phyloP scores from a whole-genome alignment of 768 basidiomycete species.

The Boletus edulis region DNA sequence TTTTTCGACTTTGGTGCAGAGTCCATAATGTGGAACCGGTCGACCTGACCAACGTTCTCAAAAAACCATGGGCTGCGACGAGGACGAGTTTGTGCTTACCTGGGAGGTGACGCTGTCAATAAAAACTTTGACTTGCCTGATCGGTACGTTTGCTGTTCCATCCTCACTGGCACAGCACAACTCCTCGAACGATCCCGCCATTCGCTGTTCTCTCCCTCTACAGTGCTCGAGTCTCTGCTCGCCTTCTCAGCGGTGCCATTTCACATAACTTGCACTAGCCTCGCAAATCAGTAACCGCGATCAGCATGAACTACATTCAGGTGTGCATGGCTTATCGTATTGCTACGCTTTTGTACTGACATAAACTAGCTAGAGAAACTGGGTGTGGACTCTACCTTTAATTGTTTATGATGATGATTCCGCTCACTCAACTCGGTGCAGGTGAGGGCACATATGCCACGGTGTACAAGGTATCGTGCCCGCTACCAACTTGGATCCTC shows the following conservation, averaged over 20 bases:
- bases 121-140: conserved; percentile 15
- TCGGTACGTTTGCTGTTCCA: conserved; percentile 7
- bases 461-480: conserved; percentile 80
- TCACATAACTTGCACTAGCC: conserved; percentile 1
- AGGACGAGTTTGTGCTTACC: not conserved
- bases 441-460: conserved; percentile 95
- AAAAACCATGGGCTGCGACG: not conserved
- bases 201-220: not conserved
- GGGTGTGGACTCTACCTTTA: conserved; percentile 37
- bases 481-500: not conserved
- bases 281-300: not conserved
- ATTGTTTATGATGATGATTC: not conserved
- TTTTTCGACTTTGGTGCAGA: conserved; percentile 51
- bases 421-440: conserved; percentile 26
- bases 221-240: not conserved
- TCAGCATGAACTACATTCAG: conserved; percentile 57
- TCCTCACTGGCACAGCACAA: not conserved
- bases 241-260: conserved; percentile 3
- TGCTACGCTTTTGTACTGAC: conserved; percentile 4
- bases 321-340: conserved; percentile 28
- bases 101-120: not conserved
- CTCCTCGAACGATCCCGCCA: not conserved
- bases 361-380: conserved; percentile 80
- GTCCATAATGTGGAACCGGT: conserved; percentile 33
- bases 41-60: not conserved